A percentile compares a stretch with the other conserved stretches of the same genome.
phyloP scores from a whole-genome alignment of 2,329 filamentous ascomycete genomes.

The Emmonsiellopsis sp. region DNA sequence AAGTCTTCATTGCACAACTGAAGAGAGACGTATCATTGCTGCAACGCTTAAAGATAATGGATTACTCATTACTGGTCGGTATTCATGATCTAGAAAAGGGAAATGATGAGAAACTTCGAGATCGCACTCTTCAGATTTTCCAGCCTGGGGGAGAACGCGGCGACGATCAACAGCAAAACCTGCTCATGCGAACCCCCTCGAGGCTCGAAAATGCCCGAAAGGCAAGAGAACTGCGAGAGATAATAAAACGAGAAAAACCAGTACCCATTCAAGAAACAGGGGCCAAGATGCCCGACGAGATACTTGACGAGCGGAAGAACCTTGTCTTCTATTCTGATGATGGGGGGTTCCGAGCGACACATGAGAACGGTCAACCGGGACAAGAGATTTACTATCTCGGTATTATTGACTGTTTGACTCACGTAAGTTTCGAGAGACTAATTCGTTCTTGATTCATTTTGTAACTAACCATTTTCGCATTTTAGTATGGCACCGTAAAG shows the following conservation, averaged over 20 bases:
- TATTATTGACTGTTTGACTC: conserved; percentile 95
- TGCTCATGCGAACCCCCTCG: conserved; percentile 80
- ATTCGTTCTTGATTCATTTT: background rate
- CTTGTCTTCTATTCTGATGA: conserved; percentile 91
- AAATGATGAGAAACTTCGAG: conserved; percentile 85
- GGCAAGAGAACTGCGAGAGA: conserved; percentile 79
- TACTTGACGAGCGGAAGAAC: conserved; percentile 64
- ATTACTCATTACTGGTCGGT: conserved; percentile 90
- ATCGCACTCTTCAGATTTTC: conserved; percentile 88
- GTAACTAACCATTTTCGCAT: conserved; percentile 6
- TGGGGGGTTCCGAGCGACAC: conserved; percentile 84
- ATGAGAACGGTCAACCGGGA: conserved; percentile 73
- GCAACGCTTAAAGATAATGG: conserved; percentile 91
- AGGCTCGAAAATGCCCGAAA: conserved; percentile 87
- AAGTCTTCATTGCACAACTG: conserved; percentile 80
- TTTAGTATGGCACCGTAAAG: conserved; percentile 84
- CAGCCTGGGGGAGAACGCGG: conserved; percentile 69
- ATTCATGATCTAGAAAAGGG: conserved; percentile 85
- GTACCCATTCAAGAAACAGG: conserved; percentile 80
- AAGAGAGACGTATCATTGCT: conserved; percentile 76
- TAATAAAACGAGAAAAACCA: conserved; percentile 85
- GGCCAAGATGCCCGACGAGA: conserved; percentile 82
- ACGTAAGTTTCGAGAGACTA: conserved; percentile 52
- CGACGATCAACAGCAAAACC: conserved; percentile 51
- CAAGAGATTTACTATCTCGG: conserved; percentile 97